A percentile compares a stretch with the other conserved stretches of the same genome.
phyloP scores from a whole-genome alignment of 768 basidiomycete species.

The Clitopilus hobsonii region DNA sequence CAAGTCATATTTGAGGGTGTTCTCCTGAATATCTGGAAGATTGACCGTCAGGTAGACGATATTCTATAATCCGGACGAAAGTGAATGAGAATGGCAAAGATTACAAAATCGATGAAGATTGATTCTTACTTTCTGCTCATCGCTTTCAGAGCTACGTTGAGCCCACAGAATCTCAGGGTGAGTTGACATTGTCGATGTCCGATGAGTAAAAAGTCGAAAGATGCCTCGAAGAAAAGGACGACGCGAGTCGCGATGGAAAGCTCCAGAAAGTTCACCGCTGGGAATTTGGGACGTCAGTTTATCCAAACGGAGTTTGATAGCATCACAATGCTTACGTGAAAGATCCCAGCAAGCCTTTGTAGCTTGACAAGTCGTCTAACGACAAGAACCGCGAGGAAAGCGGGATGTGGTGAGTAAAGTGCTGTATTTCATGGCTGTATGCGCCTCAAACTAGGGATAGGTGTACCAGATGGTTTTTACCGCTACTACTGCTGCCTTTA shows the following conservation, averaged over 20 bases:
- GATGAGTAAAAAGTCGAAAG: constrained; percentile 6
- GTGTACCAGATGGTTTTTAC: constrained; percentile 87
- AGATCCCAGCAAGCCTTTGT: not conserved
- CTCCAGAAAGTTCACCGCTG: constrained; percentile 32
- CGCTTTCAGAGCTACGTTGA: constrained; percentile 73
- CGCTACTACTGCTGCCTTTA: constrained; percentile 68
- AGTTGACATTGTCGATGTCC: constrained; percentile 31
- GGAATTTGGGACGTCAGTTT: not conserved
- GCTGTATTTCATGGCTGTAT: not conserved
- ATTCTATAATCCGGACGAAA: constrained; percentile 67
- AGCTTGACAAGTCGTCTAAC: not conserved
- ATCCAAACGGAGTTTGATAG: not conserved
- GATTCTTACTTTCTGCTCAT: constrained; percentile 57
- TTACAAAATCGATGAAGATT: constrained; percentile 15
- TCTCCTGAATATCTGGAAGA: constrained; percentile 64
- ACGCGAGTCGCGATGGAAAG: constrained; percentile 26
- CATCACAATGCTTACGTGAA: not conserved
- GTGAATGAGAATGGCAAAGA: constrained; percentile 13
- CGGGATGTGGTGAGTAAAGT: constrained; percentile 48
- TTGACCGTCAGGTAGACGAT: constrained; percentile 82
- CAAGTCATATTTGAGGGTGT: constrained; percentile 56
- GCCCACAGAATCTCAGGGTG: constrained; percentile 96
- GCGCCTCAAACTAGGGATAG: constrained; percentile 25
- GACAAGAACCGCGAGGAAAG: not conserved
- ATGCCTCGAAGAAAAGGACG: constrained; percentile 16